Conservation (phyloP, 202 grass and related monocot genomes). For the Thinopyrum obtusiflorum region DNA sequence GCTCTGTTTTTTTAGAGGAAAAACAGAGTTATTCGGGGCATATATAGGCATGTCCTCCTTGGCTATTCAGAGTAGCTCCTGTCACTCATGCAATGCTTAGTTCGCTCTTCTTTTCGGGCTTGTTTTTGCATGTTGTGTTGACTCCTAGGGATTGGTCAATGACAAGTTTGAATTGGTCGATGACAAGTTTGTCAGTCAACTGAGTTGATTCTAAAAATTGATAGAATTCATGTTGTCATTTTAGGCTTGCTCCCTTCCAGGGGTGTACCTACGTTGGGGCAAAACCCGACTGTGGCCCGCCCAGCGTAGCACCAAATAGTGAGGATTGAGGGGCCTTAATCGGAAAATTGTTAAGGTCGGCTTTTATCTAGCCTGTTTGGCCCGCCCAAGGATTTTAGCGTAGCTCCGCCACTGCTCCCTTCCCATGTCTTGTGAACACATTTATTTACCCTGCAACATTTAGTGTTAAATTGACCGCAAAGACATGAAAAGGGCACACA, state of each 20-base stretch:
- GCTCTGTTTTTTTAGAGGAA: background rate
- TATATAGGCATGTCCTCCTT: constrained; percentile 48
- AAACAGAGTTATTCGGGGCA: no score
- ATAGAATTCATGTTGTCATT: background rate
- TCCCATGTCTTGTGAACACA: background rate
- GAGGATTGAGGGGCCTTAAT: no score
- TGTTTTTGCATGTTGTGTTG: background rate
- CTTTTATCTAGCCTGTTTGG: no score
- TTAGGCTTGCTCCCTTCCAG: background rate
- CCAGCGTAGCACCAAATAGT: no score
- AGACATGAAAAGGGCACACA: no score
- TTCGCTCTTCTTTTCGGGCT: background rate
- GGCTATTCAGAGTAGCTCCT: constrained; percentile 67
- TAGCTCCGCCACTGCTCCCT: no score
- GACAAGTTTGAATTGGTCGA: background rate
- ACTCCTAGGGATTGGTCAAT: background rate
- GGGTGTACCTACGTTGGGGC: no score
- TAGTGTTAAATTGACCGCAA: no score
- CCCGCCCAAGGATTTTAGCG: no score
- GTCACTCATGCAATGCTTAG: constrained; percentile 46
- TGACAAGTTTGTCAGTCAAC: background rate
- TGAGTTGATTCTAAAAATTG: accelerated
- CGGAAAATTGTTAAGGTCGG: no score
- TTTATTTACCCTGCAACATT: no score
- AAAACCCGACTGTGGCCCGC: no score